These are phyloP conservation scores for Endocladia muricata DNA, from an alignment of 31 red algal species.

Conservation along the genomic window DNA sequence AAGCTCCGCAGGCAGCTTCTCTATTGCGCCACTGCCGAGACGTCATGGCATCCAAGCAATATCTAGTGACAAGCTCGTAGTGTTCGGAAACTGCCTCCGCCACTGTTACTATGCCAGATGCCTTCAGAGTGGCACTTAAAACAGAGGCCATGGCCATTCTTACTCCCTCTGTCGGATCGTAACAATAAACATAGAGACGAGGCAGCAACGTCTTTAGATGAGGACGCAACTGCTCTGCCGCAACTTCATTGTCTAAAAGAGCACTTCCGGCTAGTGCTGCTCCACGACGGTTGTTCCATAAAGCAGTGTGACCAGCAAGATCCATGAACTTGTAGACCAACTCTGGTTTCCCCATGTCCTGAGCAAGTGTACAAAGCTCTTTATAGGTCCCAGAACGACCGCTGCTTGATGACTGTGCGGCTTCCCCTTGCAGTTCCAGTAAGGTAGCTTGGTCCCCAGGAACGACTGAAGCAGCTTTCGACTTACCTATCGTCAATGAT, in stretches of 20 bases:
- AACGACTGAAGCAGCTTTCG: slow-evolving; percentile 51
- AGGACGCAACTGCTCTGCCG: slow-evolving; percentile 66
- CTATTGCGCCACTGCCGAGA: slow-evolving; percentile 63
- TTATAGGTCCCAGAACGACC: slow-evolving; percentile 57
- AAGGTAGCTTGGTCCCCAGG: slow-evolving; percentile 62
- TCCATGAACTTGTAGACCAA: slow-evolving; percentile 88
- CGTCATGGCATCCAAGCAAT: slow-evolving; percentile 48
- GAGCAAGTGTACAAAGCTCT: slow-evolving; percentile 58
- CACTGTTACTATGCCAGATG: slow-evolving; percentile 35
- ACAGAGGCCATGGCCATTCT: slow-evolving; percentile 67
- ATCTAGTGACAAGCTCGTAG: slow-evolving; percentile 21
- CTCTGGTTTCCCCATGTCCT: slow-evolving; percentile 76
- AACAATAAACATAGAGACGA: slow-evolving; percentile 60
- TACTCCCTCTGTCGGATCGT: slow-evolving; percentile 69
- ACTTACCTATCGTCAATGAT: slow-evolving; percentile 55
- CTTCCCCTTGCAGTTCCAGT: slow-evolving; percentile 28
- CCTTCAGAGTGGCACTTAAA: slow-evolving; percentile 45
- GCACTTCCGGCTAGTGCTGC: slow-evolving; percentile 72
- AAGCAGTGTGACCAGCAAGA: slow-evolving; percentile 55
- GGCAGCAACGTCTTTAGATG: slow-evolving; percentile 60
- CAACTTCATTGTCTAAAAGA: slow-evolving; percentile 40
- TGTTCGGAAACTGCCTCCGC: slow-evolving; percentile 49
- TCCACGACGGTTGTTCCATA: slow-evolving; percentile 74
- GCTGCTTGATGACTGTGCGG: slow-evolving; percentile 5
- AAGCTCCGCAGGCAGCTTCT: slow-evolving; percentile 57